Evolutionary conservation across 768 basidiomycete genomes (phyloP).

Genomic region (Scleroderma citrinum): DNA sequence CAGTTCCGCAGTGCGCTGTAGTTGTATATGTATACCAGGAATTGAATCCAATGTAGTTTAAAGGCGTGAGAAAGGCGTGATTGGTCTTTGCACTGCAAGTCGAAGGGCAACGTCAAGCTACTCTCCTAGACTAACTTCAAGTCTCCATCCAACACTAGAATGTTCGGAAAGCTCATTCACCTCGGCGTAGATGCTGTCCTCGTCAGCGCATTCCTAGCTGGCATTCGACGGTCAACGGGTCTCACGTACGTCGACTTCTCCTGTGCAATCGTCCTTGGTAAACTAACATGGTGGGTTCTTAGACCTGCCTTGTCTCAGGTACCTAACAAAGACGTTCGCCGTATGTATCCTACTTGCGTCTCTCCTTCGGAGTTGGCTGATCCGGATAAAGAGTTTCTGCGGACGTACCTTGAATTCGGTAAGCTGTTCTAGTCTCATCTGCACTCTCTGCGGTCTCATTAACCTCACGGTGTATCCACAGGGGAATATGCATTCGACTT

Average conservation of each 20-base stretch:
- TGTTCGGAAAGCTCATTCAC: constrained; percentile 43
- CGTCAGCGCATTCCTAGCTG: constrained; percentile 76
- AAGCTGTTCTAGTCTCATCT: neutral
- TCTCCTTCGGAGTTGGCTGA: constrained; percentile 2
- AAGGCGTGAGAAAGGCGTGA: too few species aligned
- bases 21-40: neutral
- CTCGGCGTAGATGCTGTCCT: constrained; percentile 74
- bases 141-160: constrained; percentile 1
- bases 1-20: constrained; percentile 19
- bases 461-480: constrained; percentile 20
- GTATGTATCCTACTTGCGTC: constrained; percentile 41
- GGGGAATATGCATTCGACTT: constrained; percentile 88
- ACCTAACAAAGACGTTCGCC: constrained; percentile 83
- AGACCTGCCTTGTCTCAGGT: constrained; percentile 74
- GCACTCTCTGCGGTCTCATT: neutral
- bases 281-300: constrained; percentile 1
- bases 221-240: constrained; percentile 78
- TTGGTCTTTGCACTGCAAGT: too few species aligned
- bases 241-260: constrained; percentile 56
- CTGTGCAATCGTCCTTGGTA: too few species aligned
- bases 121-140: too few species aligned
- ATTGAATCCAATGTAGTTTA: too few species aligned
- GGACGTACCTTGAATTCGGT: constrained; percentile 80
- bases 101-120: too few species aligned
- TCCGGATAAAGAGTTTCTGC: constrained; percentile 51